These are phyloP conservation scores for Micromonas commoda DNA, from an alignment of 139 green algal species.

Conservation along the genomic window DNA sequence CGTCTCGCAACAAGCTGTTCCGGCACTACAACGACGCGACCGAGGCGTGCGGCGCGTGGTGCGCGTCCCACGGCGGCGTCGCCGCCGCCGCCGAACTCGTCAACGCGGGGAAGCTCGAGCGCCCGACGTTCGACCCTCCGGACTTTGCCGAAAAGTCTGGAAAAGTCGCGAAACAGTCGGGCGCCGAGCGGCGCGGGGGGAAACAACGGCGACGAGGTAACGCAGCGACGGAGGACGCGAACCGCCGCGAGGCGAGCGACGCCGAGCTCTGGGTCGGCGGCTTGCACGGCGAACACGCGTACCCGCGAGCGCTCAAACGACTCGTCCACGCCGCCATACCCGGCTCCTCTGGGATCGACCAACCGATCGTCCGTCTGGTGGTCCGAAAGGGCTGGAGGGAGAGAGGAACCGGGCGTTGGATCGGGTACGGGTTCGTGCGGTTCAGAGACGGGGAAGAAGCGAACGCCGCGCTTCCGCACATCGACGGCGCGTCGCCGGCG, in stretches of 20 bases:
- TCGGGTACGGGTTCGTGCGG: conserved; percentile 1
- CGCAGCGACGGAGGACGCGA: neutral
- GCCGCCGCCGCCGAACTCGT: neutral
- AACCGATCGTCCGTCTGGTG: neutral
- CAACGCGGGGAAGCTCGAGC: neutral
- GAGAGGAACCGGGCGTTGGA: neutral
- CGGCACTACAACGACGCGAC: neutral
- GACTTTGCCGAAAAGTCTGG: neutral
- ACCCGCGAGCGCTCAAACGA: neutral
- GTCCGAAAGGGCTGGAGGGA: neutral
- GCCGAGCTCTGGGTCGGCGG: neutral
- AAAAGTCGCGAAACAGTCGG: neutral
- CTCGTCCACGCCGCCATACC: neutral
- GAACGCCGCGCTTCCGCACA: neutral
- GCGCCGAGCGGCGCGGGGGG: neutral
- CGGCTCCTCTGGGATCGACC: neutral
- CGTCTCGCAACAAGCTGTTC: conserved; percentile 12
- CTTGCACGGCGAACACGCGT: neutral
- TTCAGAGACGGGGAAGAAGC: conserved; percentile 6
- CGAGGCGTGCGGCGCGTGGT: neutral
- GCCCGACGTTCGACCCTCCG: neutral
- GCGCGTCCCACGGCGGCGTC: neutral
- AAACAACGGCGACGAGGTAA: neutral
- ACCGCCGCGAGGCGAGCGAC: too few relatives aligned
- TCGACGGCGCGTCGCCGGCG: neutral